Percentiles rank a stretch among this genome's conserved stretches.
Conservation (phyloP, 2,329 filamentous ascomycete species). For the Fonsecaea pugnacius region DNA sequence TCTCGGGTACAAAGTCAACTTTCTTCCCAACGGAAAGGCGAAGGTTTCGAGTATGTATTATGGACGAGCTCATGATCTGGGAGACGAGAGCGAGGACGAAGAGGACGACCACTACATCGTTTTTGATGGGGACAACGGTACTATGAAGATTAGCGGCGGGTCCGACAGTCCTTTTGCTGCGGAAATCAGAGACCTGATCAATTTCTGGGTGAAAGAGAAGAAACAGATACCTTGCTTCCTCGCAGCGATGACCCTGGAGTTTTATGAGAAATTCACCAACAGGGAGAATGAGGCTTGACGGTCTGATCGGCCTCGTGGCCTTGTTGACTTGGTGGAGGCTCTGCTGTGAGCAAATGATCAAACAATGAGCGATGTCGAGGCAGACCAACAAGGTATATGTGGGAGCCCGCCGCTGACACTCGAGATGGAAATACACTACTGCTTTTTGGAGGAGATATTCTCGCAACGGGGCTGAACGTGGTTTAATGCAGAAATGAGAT, state of each 20-base stretch:
- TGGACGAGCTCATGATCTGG: conserved; percentile 69
- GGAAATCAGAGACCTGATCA: conserved; percentile 82
- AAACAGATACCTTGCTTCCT: conserved; percentile 93
- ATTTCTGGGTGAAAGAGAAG: conserved; percentile 94
- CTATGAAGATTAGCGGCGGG: conserved; percentile 96
- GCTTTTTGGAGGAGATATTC: too few species aligned
- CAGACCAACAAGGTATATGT: too few species aligned
- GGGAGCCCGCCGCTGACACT: too few species aligned
- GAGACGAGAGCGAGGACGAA: conserved; percentile 41
- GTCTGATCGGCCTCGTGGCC: background rate
- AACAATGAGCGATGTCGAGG: background rate
- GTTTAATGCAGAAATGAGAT: background rate
- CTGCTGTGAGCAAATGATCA: background rate
- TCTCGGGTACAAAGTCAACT: conserved; percentile 91
- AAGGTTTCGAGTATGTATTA: conserved; percentile 86
- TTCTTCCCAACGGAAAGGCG: conserved; percentile 96
- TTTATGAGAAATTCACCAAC: conserved; percentile 68
- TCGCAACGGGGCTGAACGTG: too few species aligned
- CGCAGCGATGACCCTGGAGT: conserved; percentile 87
- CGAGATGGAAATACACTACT: too few species aligned
- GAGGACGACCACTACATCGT: conserved; percentile 65
- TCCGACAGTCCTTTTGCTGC: conserved; percentile 82
- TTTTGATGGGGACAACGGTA: conserved; percentile 90
- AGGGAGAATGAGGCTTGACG: conserved; percentile 19
- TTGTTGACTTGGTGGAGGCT: background rate